Evolutionary conservation across 2,329 filamentous ascomycete genomes (phyloP), one percentile per base, ranked within the genome.

Genomic region (Westerdykella sp.): DNA sequence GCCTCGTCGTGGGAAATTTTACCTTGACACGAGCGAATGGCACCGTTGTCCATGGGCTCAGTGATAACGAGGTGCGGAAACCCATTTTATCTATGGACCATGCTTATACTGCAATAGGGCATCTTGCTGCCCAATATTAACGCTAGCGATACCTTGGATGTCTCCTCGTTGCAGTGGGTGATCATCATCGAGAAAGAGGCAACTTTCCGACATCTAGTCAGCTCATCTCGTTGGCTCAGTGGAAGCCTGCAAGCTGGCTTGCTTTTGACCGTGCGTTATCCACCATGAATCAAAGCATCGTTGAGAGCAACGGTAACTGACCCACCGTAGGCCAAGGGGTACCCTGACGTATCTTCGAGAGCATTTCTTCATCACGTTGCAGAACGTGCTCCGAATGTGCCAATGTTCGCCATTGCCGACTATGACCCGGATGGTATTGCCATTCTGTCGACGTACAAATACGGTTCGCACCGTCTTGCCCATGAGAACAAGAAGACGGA

Each of bases 151-250:
- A 59, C 58, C 2, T 53, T 86, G 1, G 64, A 79, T 32, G 62
- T 83, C n/a, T 60, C 62, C 0, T 46, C 56, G 1, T 65, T 76
- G 2, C 69, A 70, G 42, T 89, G 83, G 84, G 69, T 90, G 35
- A 67, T 91, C 0, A 76, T 91, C 0, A 76, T 91, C 40, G 87
- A 93, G 59, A 91, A 93, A 66, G 87, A 93, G 71, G 86, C 86
- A n/a, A 84, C 82, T 0, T 91, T 89, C 55, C 79, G 81, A 6
- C 82, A 83, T 0, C 68, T 91, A 14, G 73, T 78, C 1, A 73
- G 74, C 5, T 76, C 75, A 0, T 56, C 64, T 4, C 83, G 80
- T 50, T 83, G 79, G 74, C 59, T 67, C 11, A 63, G 69, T 1
- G 22, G 67, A 2, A 69, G 70, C 2, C 75, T 77, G 0, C 68